Evolutionary conservation across 208 protist species (phyloP).

Genomic region (Sergeia podlipaevii): DNA sequence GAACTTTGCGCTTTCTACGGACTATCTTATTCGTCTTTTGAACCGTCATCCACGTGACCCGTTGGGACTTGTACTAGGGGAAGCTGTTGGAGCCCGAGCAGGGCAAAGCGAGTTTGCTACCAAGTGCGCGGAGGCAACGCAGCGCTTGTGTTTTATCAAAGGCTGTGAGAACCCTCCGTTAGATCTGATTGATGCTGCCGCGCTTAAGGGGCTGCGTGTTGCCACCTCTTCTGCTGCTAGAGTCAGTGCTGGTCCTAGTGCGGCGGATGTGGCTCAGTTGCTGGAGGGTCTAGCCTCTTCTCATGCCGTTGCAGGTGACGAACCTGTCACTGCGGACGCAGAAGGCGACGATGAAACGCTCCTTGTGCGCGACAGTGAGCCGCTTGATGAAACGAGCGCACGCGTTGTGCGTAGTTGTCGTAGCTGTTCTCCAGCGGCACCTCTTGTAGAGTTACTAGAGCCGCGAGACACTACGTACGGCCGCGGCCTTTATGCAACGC

Average conservation of each 20-base stretch:
- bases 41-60: slow-evolving; percentile 61
- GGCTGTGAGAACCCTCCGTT: slow-evolving; percentile 7
- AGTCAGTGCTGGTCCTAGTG: neutral
- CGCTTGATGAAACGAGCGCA: slow-evolving; percentile 11
- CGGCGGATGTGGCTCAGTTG: slow-evolving; percentile 9
- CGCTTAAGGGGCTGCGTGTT: too few relatives aligned
- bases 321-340: neutral
- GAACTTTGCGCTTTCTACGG: slow-evolving; percentile 76
- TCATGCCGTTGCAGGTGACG: neutral
- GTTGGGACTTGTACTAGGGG: slow-evolving; percentile 56
- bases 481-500: slow-evolving; percentile 64
- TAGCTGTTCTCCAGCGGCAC: neutral
- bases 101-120: slow-evolving; percentile 38
- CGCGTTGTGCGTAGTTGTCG: neutral
- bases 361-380: slow-evolving; percentile 20
- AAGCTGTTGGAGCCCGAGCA: slow-evolving; percentile 34
- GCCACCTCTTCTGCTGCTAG: too few relatives aligned
- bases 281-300: slow-evolving; percentile 2
- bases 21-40: slow-evolving; percentile 77
- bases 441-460: slow-evolving; percentile 55
- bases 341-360: slow-evolving; percentile 20
- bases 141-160: slow-evolving; percentile 37
- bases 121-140: slow-evolving; percentile 56
- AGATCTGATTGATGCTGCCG: slow-evolving; percentile 9
- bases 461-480: slow-evolving; percentile 54